Evolutionary conservation across 2,329 filamentous ascomycete genomes (phyloP).

Genomic region (Fusarium verticillioides): DNA sequence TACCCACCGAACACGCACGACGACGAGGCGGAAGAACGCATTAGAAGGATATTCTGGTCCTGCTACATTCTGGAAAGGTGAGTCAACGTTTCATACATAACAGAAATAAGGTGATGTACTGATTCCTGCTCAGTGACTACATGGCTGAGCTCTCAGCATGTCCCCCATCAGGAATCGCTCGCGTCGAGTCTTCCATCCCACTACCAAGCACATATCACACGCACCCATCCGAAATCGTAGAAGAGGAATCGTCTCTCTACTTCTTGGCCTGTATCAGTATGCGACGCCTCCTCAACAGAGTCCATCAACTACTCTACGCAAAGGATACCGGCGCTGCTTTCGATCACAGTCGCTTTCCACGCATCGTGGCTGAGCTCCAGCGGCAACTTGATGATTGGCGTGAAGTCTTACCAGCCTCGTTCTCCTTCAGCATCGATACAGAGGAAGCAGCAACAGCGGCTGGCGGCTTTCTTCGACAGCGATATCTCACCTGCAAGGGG

Average conservation of each 20-base stretch:
- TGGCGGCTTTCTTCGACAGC: conserved; percentile 60
- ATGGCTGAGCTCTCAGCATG: conserved; percentile 63
- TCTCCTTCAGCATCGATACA: conserved; percentile 53
- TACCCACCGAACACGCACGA: conserved; percentile 52
- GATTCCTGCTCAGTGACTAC: conserved; percentile 54
- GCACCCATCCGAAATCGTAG: conserved; percentile 51
- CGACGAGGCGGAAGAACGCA: conserved; percentile 58
- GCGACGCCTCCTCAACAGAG: conserved; percentile 59
- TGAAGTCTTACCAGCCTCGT: conserved; percentile 56
- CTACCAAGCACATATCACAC: conserved; percentile 60
- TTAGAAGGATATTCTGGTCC: conserved; percentile 64
- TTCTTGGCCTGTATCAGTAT: conserved; percentile 65
- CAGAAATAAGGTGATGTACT: accelerated
- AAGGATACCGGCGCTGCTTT: conserved; percentile 57
- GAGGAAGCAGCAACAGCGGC: conserved; percentile 52
- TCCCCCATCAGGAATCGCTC: conserved; percentile 61
- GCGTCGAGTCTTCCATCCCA: conserved; percentile 62
- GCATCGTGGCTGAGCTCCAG: conserved; percentile 59
- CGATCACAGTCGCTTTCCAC: conserved; percentile 58
- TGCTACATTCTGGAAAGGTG: conserved; percentile 65
- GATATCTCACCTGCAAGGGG: conserved; percentile 62
- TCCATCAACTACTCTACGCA: conserved; percentile 62
- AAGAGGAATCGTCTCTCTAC: conserved; percentile 62
- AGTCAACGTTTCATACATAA: accelerated
- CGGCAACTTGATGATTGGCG: conserved; percentile 63